Conservation (phyloP, 2,329 filamentous ascomycete genomes). For the Calonectria hongkongensis region DNA sequence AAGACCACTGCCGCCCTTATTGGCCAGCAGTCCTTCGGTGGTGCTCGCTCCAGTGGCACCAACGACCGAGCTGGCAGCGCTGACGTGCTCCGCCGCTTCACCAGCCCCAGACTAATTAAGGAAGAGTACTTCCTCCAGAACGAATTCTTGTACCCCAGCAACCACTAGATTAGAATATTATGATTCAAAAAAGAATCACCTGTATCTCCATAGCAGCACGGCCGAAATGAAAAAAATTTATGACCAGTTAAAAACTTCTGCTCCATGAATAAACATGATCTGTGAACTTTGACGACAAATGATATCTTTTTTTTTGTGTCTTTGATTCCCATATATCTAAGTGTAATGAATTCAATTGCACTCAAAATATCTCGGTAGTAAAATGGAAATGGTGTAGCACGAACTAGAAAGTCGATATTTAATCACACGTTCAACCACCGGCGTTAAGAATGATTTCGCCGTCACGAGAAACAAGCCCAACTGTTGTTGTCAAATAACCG, state of each 20-base stretch:
- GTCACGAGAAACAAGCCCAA: neutral
- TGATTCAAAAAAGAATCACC: constrained; percentile 2
- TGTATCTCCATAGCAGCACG: constrained; percentile 37
- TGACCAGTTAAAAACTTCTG: neutral
- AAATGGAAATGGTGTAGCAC: neutral
- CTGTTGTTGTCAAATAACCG: no score
- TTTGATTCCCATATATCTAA: neutral
- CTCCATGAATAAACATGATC: neutral
- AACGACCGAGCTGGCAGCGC: constrained; percentile 75
- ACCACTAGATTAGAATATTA: constrained; percentile 57
- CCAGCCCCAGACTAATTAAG: constrained; percentile 71
- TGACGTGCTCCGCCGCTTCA: constrained; percentile 69
- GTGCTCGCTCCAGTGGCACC: constrained; percentile 71
- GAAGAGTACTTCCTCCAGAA: constrained; percentile 65
- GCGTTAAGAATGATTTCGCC: neutral
- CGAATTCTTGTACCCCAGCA: constrained; percentile 70
- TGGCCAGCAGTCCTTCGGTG: constrained; percentile 74
- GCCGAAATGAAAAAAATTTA: constrained; percentile 18
- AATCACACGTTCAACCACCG: no score
- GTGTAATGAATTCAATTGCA: no score
- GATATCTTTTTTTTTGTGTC: neutral
- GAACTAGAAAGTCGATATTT: no score
- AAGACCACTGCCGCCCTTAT: constrained; percentile 75
- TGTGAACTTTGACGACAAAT: neutral
- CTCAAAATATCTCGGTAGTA: neutral